Base-by-base conservation (phyloP, 2,329 filamentous ascomycete species). In the Aspergillus latus region DNA sequence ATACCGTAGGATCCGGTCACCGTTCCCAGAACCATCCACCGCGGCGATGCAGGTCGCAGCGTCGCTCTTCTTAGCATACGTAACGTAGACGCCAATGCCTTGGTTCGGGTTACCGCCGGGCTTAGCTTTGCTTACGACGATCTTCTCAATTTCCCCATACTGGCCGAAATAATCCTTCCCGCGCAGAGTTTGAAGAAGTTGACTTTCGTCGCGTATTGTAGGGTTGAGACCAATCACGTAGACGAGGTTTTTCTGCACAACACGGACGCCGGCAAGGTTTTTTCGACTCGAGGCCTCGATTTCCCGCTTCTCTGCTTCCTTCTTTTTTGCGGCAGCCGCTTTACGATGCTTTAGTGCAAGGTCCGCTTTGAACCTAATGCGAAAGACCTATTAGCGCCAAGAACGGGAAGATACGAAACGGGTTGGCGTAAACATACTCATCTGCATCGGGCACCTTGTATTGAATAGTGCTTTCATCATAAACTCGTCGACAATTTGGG, bases 61-160 rank as follows among this genome's bases (percentile, higher is more conserved):
- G 74, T 97, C 94, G 62, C 91, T 86, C 71, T 96, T 96, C 62
- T 85, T 88, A 64, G 94, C 89, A 72, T 97, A 99, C 0, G 94
- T 99, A n/a, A 99, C 94, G 69, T 99, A 99, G 49, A 99, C 93
- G 46, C 94, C 94, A 4, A 99, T 88, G 0, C 92, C 95, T 66
- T 94, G 89, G 63, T 91, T 89, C 53, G 81, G 80, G 54, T 83
- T 79, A 34, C 81, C 79, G 45, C 81, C 80, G 60, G 93, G 90
- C 74, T 96, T 96, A 40, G 92, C 86, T 73, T 96, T 97, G 80
- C 92, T 97, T 63, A 99, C 96, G 53, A 96, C 96, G 55, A 99
- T 97, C 75, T 99, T 99, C 70, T 96, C 89, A 65, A 99, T 99
- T 70, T 93, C 94, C 65, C 94, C 94, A 71, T 99, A 99, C 74